These are phyloP conservation scores for Aspergillus neotritici DNA, from an alignment of 2,329 filamentous ascomycete genomes.

Conservation along the genomic window DNA sequence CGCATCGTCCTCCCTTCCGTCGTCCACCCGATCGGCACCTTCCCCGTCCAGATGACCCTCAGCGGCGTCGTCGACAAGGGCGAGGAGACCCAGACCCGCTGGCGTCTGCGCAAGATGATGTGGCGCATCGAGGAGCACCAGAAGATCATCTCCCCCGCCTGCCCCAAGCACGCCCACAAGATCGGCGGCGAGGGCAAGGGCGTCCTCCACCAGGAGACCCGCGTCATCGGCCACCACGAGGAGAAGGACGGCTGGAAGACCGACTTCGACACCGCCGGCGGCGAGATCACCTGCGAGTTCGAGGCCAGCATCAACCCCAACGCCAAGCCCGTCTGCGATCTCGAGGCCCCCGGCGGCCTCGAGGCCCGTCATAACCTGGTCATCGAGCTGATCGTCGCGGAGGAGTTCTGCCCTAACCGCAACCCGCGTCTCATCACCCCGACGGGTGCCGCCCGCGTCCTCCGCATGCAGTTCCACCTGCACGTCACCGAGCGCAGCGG, in stretches of 20 bases:
- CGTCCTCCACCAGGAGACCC: conserved; percentile 65
- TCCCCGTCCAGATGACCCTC: conserved; percentile 72
- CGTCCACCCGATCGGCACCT: conserved; percentile 78
- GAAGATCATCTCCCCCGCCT: conserved; percentile 72
- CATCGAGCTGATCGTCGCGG: conserved; percentile 87
- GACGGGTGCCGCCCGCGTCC: conserved; percentile 81
- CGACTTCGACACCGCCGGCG: conserved; percentile 59
- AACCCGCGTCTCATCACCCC: conserved; percentile 71
- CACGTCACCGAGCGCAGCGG: conserved; percentile 76
- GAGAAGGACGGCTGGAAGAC: conserved; percentile 89
- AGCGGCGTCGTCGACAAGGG: conserved; percentile 77
- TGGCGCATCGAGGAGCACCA: conserved; percentile 91
- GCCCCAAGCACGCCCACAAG: conserved; percentile 66
- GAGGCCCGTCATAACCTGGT: conserved; percentile 79
- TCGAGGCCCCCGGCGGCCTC: conserved; percentile 67
- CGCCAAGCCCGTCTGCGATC: conserved; percentile 68
- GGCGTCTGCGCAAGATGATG: conserved; percentile 84
- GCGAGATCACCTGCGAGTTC: conserved; percentile 80
- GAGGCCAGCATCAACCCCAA: conserved; percentile 56
- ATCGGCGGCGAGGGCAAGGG: conserved; percentile 64
- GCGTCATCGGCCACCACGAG: conserved; percentile 73
- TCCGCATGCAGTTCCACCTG: conserved; percentile 86
- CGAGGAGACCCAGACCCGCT: conserved; percentile 66
- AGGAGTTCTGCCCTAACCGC: conserved; percentile 71
- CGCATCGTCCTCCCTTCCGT: conserved; percentile 75